phyloP scores from a whole-genome alignment of 1,284 basidiomycete genomes.

The Microbotryum scabiosae region DNA sequence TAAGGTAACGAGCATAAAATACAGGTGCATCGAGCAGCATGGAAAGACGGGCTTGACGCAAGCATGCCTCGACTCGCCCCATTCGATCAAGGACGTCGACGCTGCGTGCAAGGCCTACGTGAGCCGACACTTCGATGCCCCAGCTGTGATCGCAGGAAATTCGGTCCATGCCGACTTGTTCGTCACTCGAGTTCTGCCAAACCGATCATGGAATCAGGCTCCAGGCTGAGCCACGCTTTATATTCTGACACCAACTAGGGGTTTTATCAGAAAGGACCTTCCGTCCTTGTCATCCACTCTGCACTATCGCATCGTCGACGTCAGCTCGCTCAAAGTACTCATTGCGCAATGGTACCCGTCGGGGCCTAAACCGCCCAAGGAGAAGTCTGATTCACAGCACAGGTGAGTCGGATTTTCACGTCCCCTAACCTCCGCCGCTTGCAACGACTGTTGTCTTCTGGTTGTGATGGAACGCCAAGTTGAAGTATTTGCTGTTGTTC shows the following conservation, averaged over 20 bases:
- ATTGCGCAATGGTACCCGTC: constrained; percentile 38
- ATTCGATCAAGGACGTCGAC: constrained; percentile 27
- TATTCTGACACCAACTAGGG: constrained; percentile 37
- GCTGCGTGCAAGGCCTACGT: constrained; percentile 37
- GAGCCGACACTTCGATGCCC: constrained; percentile 33
- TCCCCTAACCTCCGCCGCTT: neutral
- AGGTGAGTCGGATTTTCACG: constrained; percentile 1
- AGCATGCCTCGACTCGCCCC: constrained; percentile 22
- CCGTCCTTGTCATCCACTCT: constrained; percentile 34
- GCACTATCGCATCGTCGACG: constrained; percentile 42
- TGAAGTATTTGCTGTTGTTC: neutral
- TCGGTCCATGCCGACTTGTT: constrained; percentile 41
- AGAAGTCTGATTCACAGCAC: constrained; percentile 22
- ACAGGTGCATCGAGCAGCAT: constrained; percentile 34
- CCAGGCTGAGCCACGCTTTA: constrained; percentile 32
- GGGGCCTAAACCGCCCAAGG: constrained; percentile 6
- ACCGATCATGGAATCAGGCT: constrained; percentile 35
- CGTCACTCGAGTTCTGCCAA: neutral
- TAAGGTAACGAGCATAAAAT: too few species aligned
- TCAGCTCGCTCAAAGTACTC: constrained; percentile 35
- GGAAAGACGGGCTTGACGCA: constrained; percentile 33
- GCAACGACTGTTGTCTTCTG: neutral
- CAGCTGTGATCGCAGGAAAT: constrained; percentile 40
- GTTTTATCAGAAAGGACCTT: constrained; percentile 33
- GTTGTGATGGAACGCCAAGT: too few species aligned